Conservation (phyloP, 169 alveolate species). For the Cryptosporidium meleagridis region DNA sequence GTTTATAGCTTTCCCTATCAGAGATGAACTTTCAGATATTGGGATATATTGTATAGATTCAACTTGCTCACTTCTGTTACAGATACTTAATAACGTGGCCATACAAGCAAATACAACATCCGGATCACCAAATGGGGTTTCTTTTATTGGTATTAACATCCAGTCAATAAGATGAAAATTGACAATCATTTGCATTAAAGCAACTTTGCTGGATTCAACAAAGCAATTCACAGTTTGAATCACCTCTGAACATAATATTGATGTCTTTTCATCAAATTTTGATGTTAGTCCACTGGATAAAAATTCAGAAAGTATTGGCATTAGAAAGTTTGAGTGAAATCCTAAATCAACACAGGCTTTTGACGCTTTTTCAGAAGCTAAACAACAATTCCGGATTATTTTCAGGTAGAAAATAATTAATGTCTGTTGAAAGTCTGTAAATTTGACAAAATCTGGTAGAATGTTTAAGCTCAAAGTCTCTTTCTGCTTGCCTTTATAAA, state of each 20-base stretch:
- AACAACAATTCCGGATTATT: conserved; percentile 57
- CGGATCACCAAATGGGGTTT: conserved; percentile 66
- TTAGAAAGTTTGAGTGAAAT: conserved; percentile 52
- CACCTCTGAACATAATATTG: conserved; percentile 56
- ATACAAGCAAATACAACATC: conserved; percentile 52
- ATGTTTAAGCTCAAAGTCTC: conserved; percentile 32
- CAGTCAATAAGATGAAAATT: conserved; percentile 71
- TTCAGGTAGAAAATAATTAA: conserved; percentile 25
- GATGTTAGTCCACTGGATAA: conserved; percentile 29
- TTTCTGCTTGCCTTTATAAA: conserved; percentile 2
- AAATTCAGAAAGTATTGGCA: conserved; percentile 59
- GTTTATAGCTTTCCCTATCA: conserved; percentile 22
- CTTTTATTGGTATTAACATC: conserved; percentile 64
- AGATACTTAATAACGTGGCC: conserved; percentile 16
- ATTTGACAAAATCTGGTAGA: conserved; percentile 64
- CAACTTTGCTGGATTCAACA: conserved; percentile 28
- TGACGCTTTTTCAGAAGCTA: conserved; percentile 50
- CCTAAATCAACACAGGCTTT: conserved; percentile 49
- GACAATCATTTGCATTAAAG: conserved; percentile 54
- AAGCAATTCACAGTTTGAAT: conserved; percentile 32
- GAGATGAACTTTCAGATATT: conserved; percentile 8
- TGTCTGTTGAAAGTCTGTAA: conserved; percentile 39
- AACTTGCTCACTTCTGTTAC: conserved; percentile 22
- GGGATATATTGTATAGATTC: conserved; percentile 52
- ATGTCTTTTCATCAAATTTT: conserved; percentile 33